Evolutionary conservation across 192 early-diverging fungal genomes (phyloP).

Genomic region (Umbelopsis sp.): DNA sequence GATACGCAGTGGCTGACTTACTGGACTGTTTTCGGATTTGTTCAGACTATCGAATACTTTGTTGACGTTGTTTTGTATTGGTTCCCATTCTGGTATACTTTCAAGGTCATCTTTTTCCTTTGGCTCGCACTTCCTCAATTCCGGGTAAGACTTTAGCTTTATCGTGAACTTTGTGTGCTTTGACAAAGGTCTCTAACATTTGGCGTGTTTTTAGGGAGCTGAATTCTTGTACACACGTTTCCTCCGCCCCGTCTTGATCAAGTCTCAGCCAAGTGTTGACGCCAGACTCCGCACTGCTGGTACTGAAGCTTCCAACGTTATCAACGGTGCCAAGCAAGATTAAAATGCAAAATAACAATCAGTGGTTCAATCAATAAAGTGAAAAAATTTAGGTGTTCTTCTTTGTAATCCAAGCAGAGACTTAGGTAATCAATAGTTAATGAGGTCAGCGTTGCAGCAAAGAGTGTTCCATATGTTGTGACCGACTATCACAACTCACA

Average conservation of each 20-base stretch:
- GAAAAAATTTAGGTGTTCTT: no score
- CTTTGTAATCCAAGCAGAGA: no score
- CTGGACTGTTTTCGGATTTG: slow-evolving; percentile 90
- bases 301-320: slow-evolving; percentile 33
- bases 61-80: slow-evolving; percentile 89
- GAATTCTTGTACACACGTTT: slow-evolving; percentile 74
- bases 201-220: slow-evolving; percentile 66
- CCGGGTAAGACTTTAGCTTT: slow-evolving; percentile 41
- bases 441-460: no score
- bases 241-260: slow-evolving; percentile 76
- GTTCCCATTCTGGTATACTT: slow-evolving; percentile 92
- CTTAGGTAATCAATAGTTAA: no score
- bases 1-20: slow-evolving; percentile 92
- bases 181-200: neutral
- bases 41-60: slow-evolving; percentile 90
- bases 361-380: no score
- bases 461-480: no score
- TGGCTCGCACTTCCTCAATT: slow-evolving; percentile 83
- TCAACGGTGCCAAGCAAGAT: slow-evolving; percentile 13
- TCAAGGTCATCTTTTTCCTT: slow-evolving; percentile 89
- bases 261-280: slow-evolving; percentile 49
- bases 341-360: neutral
- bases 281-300: slow-evolving; percentile 43
- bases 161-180: neutral
- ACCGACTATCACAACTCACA: no score